Evolutionary conservation across 2,329 filamentous ascomycete species (phyloP).

Genomic region (Aspergillus flavus): DNA sequence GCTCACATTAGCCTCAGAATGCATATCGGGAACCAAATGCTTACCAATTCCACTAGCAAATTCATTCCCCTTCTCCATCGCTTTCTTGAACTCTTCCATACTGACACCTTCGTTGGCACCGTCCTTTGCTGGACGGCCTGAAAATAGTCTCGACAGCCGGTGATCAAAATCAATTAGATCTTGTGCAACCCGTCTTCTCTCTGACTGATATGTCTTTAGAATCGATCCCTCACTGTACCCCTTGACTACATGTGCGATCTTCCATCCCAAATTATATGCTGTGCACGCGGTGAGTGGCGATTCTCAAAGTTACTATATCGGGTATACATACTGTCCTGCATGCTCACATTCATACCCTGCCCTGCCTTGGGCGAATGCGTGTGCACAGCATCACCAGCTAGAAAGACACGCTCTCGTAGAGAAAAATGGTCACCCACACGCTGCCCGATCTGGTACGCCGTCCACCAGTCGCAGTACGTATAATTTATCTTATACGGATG

Average conservation of each 20-base stretch:
- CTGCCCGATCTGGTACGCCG: slow-evolving; percentile 69
- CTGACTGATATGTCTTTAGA: slow-evolving; percentile 56
- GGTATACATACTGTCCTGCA: slow-evolving; percentile 58
- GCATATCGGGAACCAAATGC: slow-evolving; percentile 16
- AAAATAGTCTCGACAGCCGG: slow-evolving; percentile 60
- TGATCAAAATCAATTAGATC: slow-evolving; percentile 68
- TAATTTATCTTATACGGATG: slow-evolving; percentile 68
- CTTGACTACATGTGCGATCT: slow-evolving; percentile 54
- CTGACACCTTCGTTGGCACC: slow-evolving; percentile 63
- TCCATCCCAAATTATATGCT: slow-evolving; percentile 62
- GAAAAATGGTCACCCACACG: slow-evolving; percentile 63
- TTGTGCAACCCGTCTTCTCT: slow-evolving; percentile 62
- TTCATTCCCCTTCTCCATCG: slow-evolving; percentile 61
- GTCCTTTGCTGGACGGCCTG: slow-evolving; percentile 60
- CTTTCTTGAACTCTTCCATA: slow-evolving; percentile 65
- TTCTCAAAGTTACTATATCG: not conserved
- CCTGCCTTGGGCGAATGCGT: slow-evolving; percentile 44
- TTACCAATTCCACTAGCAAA: slow-evolving; percentile 59
- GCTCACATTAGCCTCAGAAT: slow-evolving; percentile 16
- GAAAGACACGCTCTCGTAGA: slow-evolving; percentile 62
- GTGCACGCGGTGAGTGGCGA: not conserved
- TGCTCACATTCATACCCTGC: slow-evolving; percentile 74
- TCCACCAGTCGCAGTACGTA: slow-evolving; percentile 68
- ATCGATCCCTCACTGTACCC: slow-evolving; percentile 44
- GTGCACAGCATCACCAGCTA: slow-evolving; percentile 68